These are phyloP conservation scores for Coemansia sp. DNA, from an alignment of 192 early-diverging fungal species.

Conservation along the genomic window DNA sequence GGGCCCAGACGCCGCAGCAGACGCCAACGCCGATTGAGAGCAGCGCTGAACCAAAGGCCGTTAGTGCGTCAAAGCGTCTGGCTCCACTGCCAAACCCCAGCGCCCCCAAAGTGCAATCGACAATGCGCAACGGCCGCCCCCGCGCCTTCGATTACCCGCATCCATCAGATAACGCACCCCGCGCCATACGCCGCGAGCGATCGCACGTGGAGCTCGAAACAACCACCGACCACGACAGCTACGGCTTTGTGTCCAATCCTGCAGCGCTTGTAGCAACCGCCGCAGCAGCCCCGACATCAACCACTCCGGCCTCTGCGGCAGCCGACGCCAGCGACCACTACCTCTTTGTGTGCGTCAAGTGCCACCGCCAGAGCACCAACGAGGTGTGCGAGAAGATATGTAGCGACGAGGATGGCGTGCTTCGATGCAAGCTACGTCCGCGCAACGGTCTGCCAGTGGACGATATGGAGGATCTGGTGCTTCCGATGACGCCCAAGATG, in stretches of 20 bases:
- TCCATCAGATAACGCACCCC: slow-evolving; percentile 9
- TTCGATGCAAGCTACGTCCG: slow-evolving; percentile 51
- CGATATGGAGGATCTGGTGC: slow-evolving; percentile 55
- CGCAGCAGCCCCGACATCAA: neutral
- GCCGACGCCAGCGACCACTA: slow-evolving; percentile 34
- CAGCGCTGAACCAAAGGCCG: neutral
- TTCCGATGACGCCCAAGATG: slow-evolving; percentile 56
- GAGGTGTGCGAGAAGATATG: slow-evolving; percentile 58
- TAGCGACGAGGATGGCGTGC: slow-evolving; percentile 53
- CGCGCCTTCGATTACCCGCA: slow-evolving; percentile 44
- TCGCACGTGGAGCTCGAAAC: slow-evolving; percentile 47
- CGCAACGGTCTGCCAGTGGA: slow-evolving; percentile 42
- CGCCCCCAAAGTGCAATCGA: slow-evolving; percentile 42
- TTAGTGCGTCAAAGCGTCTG: slow-evolving; percentile 33
- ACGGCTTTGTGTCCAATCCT: slow-evolving; percentile 52
- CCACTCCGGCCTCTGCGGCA: neutral
- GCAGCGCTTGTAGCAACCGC: slow-evolving; percentile 24
- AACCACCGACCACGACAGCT: slow-evolving; percentile 43
- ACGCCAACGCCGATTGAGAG: neutral
- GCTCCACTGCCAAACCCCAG: slow-evolving; percentile 49
- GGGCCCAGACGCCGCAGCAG: slow-evolving; percentile 17
- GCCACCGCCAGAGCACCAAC: slow-evolving; percentile 54
- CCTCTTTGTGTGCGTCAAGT: slow-evolving; percentile 56
- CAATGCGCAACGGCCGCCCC: slow-evolving; percentile 39
- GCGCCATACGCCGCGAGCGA: slow-evolving; percentile 23